Evolutionary conservation across 2,329 filamentous ascomycete genomes (phyloP).

Genomic region (Sporothrix curviconia): DNA sequence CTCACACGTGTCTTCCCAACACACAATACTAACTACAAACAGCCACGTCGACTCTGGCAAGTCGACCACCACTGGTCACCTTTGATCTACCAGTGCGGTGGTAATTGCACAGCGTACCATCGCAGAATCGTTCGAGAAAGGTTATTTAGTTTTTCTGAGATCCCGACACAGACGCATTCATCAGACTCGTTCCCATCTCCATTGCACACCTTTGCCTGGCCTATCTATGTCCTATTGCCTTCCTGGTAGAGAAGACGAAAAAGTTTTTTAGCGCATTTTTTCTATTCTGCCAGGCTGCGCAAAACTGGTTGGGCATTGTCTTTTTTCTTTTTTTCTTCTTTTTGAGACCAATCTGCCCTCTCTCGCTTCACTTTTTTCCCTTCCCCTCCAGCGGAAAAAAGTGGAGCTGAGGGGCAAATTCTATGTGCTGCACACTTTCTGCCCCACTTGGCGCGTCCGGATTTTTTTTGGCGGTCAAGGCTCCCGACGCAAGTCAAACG

Average conservation of each 20-base stretch:
- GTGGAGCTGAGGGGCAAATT: constrained; percentile 19
- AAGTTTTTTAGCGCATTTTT: constrained; percentile 23
- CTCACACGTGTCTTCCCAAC: background rate
- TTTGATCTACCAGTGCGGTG: constrained; percentile 99
- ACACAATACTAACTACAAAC: constrained; percentile 24
- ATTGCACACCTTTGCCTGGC: constrained; percentile 13
- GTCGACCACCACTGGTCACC: constrained; percentile 88
- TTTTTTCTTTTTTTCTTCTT: constrained; percentile 17
- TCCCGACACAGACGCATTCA: background rate
- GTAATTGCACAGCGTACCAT: constrained; percentile 99
- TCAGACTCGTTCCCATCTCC: constrained; percentile 26
- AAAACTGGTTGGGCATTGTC: constrained; percentile 5
- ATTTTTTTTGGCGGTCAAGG: constrained; percentile 17
- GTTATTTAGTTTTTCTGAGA: constrained; percentile 46
- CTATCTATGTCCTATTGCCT: constrained; percentile 17
- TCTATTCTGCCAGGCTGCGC: constrained; percentile 13
- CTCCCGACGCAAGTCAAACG: background rate
- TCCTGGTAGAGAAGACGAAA: constrained; percentile 8
- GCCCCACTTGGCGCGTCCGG: constrained; percentile 20
- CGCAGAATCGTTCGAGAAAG: constrained; percentile 99
- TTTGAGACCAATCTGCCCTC: background rate
- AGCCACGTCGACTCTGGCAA: constrained; percentile 99
- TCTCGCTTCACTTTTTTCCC: background rate
- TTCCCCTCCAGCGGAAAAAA: constrained; percentile 13
- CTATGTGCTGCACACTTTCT: constrained; percentile 7